phyloP scores from a whole-genome alignment of 1,284 basidiomycete species.

The Boletus mariae region DNA sequence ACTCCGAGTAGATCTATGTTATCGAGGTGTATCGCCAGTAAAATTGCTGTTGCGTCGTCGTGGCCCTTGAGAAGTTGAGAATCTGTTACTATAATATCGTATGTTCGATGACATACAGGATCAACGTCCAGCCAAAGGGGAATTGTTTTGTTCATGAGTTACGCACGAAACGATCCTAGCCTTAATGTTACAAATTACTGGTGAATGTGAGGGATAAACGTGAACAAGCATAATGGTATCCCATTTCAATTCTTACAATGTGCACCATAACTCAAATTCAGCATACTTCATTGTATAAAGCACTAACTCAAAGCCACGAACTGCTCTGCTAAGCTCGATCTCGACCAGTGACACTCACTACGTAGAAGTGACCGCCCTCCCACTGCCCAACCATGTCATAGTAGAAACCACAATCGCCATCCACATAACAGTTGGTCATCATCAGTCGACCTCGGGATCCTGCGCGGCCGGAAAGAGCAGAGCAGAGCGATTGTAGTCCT shows the following conservation, averaged over 20 bases:
- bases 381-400: background rate
- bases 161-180: too few relatives aligned
- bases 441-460: background rate
- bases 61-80: conserved; percentile 56
- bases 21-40: conserved; percentile 64
- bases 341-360: too few relatives aligned
- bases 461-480: background rate
- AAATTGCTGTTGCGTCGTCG: conserved; percentile 79
- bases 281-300: too few relatives aligned
- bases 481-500: background rate
- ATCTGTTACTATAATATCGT: background rate
- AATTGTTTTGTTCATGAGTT: conserved; percentile 6
- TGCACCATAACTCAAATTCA: too few relatives aligned
- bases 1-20: conserved; percentile 69
- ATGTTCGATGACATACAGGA: conserved; percentile 38
- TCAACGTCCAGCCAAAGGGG: conserved; percentile 56
- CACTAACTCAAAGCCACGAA: too few relatives aligned
- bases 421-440: background rate
- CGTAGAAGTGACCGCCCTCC: background rate
- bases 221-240: too few relatives aligned
- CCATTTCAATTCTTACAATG: too few relatives aligned
- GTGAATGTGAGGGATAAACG: too few relatives aligned
- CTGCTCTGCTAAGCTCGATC: too few relatives aligned
- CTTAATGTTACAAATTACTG: too few relatives aligned
- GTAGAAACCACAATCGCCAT: background rate